A percentile compares a stretch with the other conserved stretches of the same genome.
Evolutionary conservation across 2,329 filamentous ascomycete genomes (phyloP).

Genomic region (Coleophoma crateriformis): DNA sequence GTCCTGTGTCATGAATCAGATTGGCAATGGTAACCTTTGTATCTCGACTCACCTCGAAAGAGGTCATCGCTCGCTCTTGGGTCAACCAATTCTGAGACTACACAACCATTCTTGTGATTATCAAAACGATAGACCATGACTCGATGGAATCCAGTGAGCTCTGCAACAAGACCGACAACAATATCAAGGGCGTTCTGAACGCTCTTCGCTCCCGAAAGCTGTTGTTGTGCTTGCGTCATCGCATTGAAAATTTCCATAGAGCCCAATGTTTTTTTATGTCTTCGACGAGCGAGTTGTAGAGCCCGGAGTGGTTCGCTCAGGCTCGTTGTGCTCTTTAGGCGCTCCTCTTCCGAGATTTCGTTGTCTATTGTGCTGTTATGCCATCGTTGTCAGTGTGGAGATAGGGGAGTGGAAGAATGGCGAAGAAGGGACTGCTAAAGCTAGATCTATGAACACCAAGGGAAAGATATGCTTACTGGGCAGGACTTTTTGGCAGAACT

Average conservation of each 20-base stretch:
- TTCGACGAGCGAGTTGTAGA: slow-evolving; percentile 12
- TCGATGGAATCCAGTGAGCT: slow-evolving; percentile 14
- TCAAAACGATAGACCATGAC: slow-evolving; percentile 18
- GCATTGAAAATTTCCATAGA: slow-evolving; percentile 18
- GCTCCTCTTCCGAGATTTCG: slow-evolving; percentile 7
- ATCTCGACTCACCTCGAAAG: neutral
- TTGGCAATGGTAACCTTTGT: too few species aligned
- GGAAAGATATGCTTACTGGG: neutral
- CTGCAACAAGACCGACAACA: slow-evolving; percentile 15
- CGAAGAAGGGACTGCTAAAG: neutral
- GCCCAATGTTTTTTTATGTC: slow-evolving; percentile 5
- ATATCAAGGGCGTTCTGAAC: slow-evolving; percentile 12
- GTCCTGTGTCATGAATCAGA: neutral
- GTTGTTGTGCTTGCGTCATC: slow-evolving; percentile 14
- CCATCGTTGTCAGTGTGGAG: neutral
- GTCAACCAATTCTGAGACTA: slow-evolving; percentile 6
- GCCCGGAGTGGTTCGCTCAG: slow-evolving; percentile 11
- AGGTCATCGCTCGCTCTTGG: slow-evolving; percentile 1
- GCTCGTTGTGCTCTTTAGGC: slow-evolving; percentile 5
- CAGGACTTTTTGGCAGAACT: slow-evolving; percentile 6
- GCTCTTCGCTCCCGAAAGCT: slow-evolving; percentile 8
- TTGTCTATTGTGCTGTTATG: slow-evolving; percentile 6
- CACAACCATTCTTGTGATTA: slow-evolving; percentile 3
- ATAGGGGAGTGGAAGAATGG: slow-evolving; percentile 4
- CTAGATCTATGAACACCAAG: neutral